Conservation (phyloP, 441 rosid species). For the Pelargonium myrrhifolium region DNA sequence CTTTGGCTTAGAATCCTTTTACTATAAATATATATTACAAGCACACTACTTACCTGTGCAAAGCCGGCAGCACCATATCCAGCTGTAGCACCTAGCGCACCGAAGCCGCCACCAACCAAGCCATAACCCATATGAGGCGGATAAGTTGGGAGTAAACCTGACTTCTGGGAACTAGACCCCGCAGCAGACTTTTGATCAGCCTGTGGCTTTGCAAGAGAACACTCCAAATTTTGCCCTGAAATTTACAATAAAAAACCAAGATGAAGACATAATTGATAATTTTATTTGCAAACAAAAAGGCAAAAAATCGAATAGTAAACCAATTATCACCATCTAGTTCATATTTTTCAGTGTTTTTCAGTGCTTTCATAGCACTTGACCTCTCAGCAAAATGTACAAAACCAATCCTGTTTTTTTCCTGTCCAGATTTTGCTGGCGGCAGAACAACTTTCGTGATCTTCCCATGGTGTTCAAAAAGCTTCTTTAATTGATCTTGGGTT, state of each 20-base stretch:
- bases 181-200: slow-evolving; percentile 31
- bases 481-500: slow-evolving; percentile 31
- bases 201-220: slow-evolving; percentile 38
- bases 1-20: no score
- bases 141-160: slow-evolving; percentile 30
- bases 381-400: slow-evolving; percentile 34
- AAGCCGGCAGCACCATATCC: slow-evolving; percentile 33
- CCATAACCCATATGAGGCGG: slow-evolving; percentile 35
- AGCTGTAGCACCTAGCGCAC: slow-evolving; percentile 20
- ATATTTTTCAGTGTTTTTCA: slow-evolving; percentile 34
- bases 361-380: slow-evolving; percentile 35
- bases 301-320: background rate
- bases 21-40: background rate
- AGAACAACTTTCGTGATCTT: slow-evolving; percentile 32
- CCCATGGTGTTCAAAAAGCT: slow-evolving; percentile 35
- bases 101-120: slow-evolving; percentile 28
- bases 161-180: slow-evolving; percentile 22
- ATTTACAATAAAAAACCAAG: slow-evolving; percentile 1
- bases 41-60: slow-evolving; percentile 25
- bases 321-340: slow-evolving; percentile 31
- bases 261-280: background rate
- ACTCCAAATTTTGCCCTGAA: slow-evolving; percentile 33
- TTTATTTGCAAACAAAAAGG: slow-evolving; percentile 1
- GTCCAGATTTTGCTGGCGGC: slow-evolving; percentile 35
- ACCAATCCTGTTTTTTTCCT: slow-evolving; percentile 36